Base-by-base conservation (phyloP, 139 green algal species). In the Mesostigma viride region DNA sequence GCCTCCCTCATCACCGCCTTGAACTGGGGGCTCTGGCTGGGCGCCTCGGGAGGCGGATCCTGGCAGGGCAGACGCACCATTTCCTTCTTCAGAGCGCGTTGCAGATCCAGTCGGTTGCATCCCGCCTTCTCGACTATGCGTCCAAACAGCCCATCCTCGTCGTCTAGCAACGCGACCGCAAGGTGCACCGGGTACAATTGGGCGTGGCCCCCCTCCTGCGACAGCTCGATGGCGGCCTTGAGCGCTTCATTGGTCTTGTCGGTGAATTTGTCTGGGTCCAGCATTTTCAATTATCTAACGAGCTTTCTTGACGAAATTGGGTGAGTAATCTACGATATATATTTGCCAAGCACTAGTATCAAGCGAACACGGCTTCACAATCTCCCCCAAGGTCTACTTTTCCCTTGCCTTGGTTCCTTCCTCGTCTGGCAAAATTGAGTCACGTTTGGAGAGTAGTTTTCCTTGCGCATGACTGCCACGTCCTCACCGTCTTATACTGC, bases 211-310 rank as follows among this genome's bases (percentile, higher is more conserved):
- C 14, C 31, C 31, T 70, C 24, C 58, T 78, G 31, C 61, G 72
- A 67, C 11, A 75, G 26, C n/a, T 70, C 59, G 22, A 28, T 28
- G 28, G 72, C 53, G 24, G 56, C 35, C 28, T 48, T 3, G 24
- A 78, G 66, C 33, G 45, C 65, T 40, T 74, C 67, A 31, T 65
- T 75, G 24, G 72, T 71, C 57, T 76, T 75, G 24, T 75, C 22
- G 3, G 72, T 78, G 34, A 78, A 78, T n/a, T 62, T 20, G 26
- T 74, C 70, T 31, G 70, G 68, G 65, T 75, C 71, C 46, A 71
- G n/a, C n/a, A n/a, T n/a, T n/a, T n/a, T n/a, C n/a, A n/a, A n/a
- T n/a, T n/a, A n/a, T n/a, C n/a, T n/a, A n/a, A n/a, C n/a, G n/a
- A n/a, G n/a, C n/a, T n/a, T n/a, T n/a, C n/a, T n/a, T n/a, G n/a